Evolutionary conservation across 2,329 filamentous ascomycete genomes (phyloP), one percentile per base, ranked within the genome.

Genomic region (Penicillium nordicum): DNA sequence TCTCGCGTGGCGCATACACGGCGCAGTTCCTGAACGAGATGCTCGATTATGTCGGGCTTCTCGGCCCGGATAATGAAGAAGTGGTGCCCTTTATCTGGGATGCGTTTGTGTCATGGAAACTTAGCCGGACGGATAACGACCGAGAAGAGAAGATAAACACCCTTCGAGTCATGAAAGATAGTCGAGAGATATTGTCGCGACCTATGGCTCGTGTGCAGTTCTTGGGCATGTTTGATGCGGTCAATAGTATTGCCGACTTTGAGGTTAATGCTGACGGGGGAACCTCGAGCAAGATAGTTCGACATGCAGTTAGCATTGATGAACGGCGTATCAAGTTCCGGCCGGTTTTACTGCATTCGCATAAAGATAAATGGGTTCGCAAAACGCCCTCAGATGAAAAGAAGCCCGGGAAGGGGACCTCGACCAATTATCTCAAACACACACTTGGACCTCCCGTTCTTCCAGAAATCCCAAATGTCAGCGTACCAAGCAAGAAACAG

Each of bases 31-130:
- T 89, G 1, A 88, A 89, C 0, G 89, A 92, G 67, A 92, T 92
- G 89, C 79, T 92, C 9, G 88, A 92, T 65, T 85, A 89, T 62
- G 84, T 92, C 49, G 89, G 90, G 0, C 78, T 93, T 0, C 76
- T 93, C 9, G 87, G 85, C 2, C 85, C 88, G 47, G 88, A 89
- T 5, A 93, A 93, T 64, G 88, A 93, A 68, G 89, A 92, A 63
- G 88, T 92, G 86, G 84, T 90, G 45, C 79, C 81, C 8, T 92
- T 93, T 69, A 89, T 88, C 0, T 92, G 89, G 88, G 90, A 69
- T 48, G 65, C 67, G 14, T 71, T 70, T 55, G 54, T 64, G 21
- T 61, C 64, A 37, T 72, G 69, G 69, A 63, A 69, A 41, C 34
- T 51, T 18, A 12, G 27, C 7, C 51, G 52, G 3, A 50, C 37